phyloP scores from a whole-genome alignment of 441 rosid genomes.

The Eutrema salsugineum region DNA sequence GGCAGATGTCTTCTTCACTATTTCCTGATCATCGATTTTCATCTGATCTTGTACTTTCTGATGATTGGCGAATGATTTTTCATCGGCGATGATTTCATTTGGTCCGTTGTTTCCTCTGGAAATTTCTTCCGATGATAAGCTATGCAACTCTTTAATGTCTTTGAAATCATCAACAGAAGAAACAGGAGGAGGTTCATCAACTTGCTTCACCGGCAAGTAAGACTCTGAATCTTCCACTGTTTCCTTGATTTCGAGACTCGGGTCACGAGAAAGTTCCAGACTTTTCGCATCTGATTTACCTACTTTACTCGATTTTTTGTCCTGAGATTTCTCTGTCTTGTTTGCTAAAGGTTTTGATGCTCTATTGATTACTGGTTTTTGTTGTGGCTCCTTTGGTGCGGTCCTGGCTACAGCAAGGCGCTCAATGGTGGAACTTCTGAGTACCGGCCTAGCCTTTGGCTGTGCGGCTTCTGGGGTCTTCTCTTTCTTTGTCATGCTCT shows the following conservation, averaged over 20 bases:
- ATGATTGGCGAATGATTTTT: background rate
- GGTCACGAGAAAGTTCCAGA: conserved; percentile 27
- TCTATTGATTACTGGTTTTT: conserved; percentile 42
- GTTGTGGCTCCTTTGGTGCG: conserved; percentile 45
- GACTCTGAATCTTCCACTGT: conserved; percentile 28
- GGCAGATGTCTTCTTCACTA: conserved; percentile 25
- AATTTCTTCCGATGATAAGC: conserved; percentile 37
- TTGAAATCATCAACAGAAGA: conserved; percentile 39
- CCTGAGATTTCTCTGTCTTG: conserved; percentile 38
- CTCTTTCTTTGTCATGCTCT: conserved; percentile 30
- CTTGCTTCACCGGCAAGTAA: conserved; percentile 21
- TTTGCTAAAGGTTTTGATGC: conserved; percentile 30
- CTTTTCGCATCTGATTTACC: conserved; percentile 18
- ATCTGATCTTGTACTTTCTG: conserved; percentile 21
- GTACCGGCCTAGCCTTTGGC: conserved; percentile 49
- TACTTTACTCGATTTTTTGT: conserved; percentile 44
- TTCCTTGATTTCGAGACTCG: conserved; percentile 40
- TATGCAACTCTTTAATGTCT: conserved; percentile 58
- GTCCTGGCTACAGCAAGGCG: conserved; percentile 72
- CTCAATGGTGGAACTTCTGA: conserved; percentile 82
- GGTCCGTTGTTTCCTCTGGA: conserved; percentile 22
- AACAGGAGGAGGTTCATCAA: conserved; percentile 22
- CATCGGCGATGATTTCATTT: conserved; percentile 14
- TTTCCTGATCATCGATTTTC: conserved; percentile 24
- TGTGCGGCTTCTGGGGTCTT: conserved; percentile 40